Evolutionary conservation across 768 basidiomycete genomes (phyloP).

Genomic region (Neoboletus brunneissimus): DNA sequence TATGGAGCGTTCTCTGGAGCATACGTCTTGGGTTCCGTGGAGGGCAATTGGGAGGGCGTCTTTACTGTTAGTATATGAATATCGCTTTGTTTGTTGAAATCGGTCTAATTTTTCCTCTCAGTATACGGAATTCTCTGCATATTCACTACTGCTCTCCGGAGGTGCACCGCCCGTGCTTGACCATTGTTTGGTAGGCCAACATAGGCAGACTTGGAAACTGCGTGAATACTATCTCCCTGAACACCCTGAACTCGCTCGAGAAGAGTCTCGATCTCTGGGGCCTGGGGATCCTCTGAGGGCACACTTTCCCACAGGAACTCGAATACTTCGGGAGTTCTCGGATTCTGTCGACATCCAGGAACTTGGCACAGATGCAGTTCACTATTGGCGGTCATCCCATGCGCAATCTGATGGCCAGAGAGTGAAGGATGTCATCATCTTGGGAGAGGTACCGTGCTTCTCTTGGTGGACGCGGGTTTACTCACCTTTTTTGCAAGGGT

Average conservation of each 20-base stretch:
- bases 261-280: constrained; percentile 38
- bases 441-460: constrained; percentile 58
- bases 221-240: constrained; percentile 66
- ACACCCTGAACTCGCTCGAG: constrained; percentile 19
- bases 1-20: constrained; percentile 39
- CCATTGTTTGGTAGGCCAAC: constrained; percentile 72
- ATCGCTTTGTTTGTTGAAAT: background rate
- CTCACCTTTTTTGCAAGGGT: constrained; percentile 46
- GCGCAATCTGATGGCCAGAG: constrained; percentile 32
- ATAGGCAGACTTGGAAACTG: constrained; percentile 88
- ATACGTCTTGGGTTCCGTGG: constrained; percentile 64
- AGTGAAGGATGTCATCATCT: constrained; percentile 58
- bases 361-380: constrained; percentile 34
- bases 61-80: constrained; percentile 58
- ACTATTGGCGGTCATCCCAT: constrained; percentile 28
- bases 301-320: constrained; percentile 54
- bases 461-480: background rate
- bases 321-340: constrained; percentile 42
- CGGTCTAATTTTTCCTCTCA: constrained; percentile 26
- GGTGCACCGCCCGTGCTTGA: constrained; percentile 64
- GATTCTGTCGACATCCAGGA: constrained; percentile 49
- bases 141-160: constrained; percentile 72
- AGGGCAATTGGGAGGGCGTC: constrained; percentile 78
- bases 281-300: constrained; percentile 63
- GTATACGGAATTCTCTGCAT: constrained; percentile 85